Conservation (phyloP, 768 basidiomycete species). For the Trametes elegans region DNA sequence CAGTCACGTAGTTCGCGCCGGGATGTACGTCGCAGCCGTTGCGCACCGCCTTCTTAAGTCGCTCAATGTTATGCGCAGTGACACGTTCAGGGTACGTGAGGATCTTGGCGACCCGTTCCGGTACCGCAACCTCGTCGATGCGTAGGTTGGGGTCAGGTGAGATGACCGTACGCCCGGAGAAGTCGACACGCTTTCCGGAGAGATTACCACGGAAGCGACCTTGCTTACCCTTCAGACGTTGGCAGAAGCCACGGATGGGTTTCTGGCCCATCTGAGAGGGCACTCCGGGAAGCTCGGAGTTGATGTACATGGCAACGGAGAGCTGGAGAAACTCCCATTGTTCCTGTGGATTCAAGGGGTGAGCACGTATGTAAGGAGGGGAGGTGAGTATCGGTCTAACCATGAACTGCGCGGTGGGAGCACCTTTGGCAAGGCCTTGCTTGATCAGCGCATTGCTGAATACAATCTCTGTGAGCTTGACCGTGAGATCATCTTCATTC, state of each 20-base stretch:
- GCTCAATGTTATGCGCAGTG: conserved; percentile 83
- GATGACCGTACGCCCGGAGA: conserved; percentile 97
- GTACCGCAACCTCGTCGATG: conserved; percentile 98
- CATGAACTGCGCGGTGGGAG: conserved; percentile 88
- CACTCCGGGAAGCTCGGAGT: conserved; percentile 94
- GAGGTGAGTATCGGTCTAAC: conserved; percentile 35
- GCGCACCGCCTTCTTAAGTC: conserved; percentile 69
- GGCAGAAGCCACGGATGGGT: conserved; percentile 96
- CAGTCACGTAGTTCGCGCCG: conserved; percentile 91
- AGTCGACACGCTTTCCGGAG: conserved; percentile 98
- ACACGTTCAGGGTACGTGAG: conserved; percentile 97
- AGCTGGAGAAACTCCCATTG: conserved; percentile 98
- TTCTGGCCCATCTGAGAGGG: conserved; percentile 85
- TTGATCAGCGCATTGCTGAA: conserved; percentile 92
- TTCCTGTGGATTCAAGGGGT: conserved; percentile 52
- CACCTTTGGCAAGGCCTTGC: conserved; percentile 83
- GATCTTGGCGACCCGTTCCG: conserved; percentile 91
- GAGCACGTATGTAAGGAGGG: neutral
- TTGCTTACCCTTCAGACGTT: conserved; percentile 97
- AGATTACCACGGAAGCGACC: conserved; percentile 98
- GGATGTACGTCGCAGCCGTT: conserved; percentile 92
- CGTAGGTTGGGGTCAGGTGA: conserved; percentile 98
- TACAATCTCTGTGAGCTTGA: conserved; percentile 96
- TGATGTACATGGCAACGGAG: conserved; percentile 96
- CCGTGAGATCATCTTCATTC: conserved; percentile 97